phyloP scores from a whole-genome alignment of 441 rosid genomes.

The Jatropha multifida region DNA sequence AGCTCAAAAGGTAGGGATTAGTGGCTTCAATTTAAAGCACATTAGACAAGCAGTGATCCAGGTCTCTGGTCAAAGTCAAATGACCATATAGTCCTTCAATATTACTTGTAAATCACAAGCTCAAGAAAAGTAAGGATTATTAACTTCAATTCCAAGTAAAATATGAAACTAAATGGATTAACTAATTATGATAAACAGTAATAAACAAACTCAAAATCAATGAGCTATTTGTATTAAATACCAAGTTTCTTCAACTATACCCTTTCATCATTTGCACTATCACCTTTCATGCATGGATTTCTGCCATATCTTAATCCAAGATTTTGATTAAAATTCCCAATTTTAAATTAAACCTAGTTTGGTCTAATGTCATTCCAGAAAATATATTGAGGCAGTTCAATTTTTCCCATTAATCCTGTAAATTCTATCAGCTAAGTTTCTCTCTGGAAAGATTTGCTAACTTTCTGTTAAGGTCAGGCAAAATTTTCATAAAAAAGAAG shows the following conservation, averaged over 20 bases:
- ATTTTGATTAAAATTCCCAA: neutral
- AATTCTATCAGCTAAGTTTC: neutral
- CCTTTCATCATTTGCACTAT: slow-evolving; percentile 27
- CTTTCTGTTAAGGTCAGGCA: too few species aligned
- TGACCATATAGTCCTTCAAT: neutral
- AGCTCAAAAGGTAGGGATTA: slow-evolving; percentile 15
- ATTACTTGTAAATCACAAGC: slow-evolving; percentile 16
- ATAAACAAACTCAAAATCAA: slow-evolving; percentile 22
- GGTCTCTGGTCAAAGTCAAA: neutral
- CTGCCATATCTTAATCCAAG: slow-evolving; percentile 3
- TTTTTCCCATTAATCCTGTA: neutral
- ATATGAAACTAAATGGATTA: neutral
- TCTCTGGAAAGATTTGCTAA: neutral
- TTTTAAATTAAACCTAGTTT: neutral
- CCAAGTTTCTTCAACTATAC: slow-evolving; percentile 39
- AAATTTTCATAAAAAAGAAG: neutral
- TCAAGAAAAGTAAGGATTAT: slow-evolving; percentile 11
- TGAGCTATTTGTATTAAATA: neutral
- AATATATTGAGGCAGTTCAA: neutral
- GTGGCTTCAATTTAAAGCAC: slow-evolving; percentile 21
- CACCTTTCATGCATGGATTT: slow-evolving; percentile 18
- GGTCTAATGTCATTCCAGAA: neutral
- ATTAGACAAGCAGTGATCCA: neutral
- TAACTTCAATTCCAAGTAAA: slow-evolving; percentile 21
- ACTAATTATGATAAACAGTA: slow-evolving; percentile 18